Conservation (phyloP, 257 asterid genomes). For the Gentiana macrophylla region DNA sequence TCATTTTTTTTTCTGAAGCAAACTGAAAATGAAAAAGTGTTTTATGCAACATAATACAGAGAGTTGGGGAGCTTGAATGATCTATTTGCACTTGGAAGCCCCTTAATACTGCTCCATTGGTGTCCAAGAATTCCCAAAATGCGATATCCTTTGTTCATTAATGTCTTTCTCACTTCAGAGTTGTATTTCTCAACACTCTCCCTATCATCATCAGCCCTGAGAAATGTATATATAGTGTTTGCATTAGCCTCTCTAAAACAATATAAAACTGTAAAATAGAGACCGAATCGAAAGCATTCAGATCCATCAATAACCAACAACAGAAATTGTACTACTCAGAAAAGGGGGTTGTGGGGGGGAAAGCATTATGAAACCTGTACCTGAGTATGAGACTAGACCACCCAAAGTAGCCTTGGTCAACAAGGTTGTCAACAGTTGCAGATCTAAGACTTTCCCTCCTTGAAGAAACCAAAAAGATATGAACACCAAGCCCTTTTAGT, state of each 20-base stretch:
- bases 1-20: too few species aligned
- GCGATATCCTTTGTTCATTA: slow-evolving; percentile 38
- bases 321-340: not conserved
- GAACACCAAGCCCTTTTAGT: slow-evolving; percentile 45
- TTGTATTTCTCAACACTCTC: slow-evolving; percentile 32
- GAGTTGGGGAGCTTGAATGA: slow-evolving; percentile 72
- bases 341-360: not conserved
- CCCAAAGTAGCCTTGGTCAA: slow-evolving; percentile 55
- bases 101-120: slow-evolving; percentile 77
- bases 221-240: not conserved
- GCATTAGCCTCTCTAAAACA: not conserved
- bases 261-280: not conserved
- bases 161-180: slow-evolving; percentile 44
- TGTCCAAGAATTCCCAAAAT: slow-evolving; percentile 59
- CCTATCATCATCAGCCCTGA: slow-evolving; percentile 40
- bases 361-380: slow-evolving; percentile 41
- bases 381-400: slow-evolving; percentile 62
- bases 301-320: not conserved
- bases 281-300: not conserved
- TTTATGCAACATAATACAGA: slow-evolving; percentile 49
- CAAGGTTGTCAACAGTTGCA: slow-evolving; percentile 68
- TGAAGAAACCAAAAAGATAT: slow-evolving; percentile 54
- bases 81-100: slow-evolving; percentile 48
- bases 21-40: too few species aligned
- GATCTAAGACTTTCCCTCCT: slow-evolving; percentile 62